A percentile compares a stretch with the other conserved stretches of the same genome.
Evolutionary conservation across 306 rosid genomes (phyloP).

Genomic region (Ammopiptanthus mongolicus): DNA sequence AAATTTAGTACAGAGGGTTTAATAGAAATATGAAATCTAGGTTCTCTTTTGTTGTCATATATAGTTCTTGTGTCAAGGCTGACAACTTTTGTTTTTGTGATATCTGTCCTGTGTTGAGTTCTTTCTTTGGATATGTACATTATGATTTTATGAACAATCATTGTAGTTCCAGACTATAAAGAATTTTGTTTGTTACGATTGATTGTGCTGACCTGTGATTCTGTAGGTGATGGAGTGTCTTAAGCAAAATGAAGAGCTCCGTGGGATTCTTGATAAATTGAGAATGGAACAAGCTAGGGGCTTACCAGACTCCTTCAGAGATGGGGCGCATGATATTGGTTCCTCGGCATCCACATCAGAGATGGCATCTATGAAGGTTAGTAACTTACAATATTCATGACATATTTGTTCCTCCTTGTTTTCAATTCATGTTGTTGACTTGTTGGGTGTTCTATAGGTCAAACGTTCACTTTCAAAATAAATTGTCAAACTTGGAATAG

Average conservation of each 20-base stretch:
- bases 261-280: conserved; percentile 56
- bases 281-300: conserved; percentile 63
- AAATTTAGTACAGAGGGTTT: background rate
- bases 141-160: background rate
- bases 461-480: background rate
- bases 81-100: background rate
- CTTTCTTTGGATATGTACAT: background rate
- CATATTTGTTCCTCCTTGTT: background rate
- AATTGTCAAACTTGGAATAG: background rate
- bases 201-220: conserved; percentile 13
- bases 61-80: background rate
- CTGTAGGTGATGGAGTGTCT: conserved; percentile 86
- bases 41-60: background rate
- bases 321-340: conserved; percentile 28
- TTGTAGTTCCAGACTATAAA: conserved; percentile 2
- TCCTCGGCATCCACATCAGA: conserved; percentile 49
- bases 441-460: background rate
- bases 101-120: background rate
- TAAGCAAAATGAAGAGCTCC: conserved; percentile 87
- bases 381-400: conserved; percentile 8
- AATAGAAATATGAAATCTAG: background rate
- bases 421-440: conserved; percentile 3
- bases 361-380: conserved; percentile 71
- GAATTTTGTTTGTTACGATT: background rate
- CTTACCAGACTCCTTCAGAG: conserved; percentile 33